Conservation (phyloP, 75 land plant genomes). For the Ceratopteris richardii region DNA sequence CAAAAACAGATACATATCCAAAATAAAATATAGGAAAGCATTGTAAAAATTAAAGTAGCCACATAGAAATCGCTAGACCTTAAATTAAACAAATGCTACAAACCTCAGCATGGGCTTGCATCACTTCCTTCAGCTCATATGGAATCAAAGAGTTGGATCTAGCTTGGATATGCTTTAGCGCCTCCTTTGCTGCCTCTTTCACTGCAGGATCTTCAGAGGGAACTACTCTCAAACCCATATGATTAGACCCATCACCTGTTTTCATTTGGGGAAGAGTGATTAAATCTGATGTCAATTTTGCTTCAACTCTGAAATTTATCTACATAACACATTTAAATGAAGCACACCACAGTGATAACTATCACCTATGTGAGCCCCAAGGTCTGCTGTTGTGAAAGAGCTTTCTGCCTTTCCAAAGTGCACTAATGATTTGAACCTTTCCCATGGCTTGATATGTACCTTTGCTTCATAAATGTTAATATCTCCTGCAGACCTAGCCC, state of each 20-base stretch:
- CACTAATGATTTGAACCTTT: conserved; percentile 57
- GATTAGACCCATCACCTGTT: not conserved
- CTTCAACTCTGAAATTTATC: not conserved
- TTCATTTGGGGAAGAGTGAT: not conserved
- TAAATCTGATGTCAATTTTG: too few relatives aligned
- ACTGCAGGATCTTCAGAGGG: conserved; percentile 67
- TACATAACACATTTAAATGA: too few relatives aligned
- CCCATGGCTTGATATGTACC: conserved; percentile 82
- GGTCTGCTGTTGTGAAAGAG: conserved; percentile 18
- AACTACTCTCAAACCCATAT: conserved; percentile 46
- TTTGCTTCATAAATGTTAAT: conserved; percentile 67
- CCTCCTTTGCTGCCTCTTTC: conserved; percentile 73
- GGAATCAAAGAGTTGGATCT: conserved; percentile 69
- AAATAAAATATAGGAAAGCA: too few relatives aligned
- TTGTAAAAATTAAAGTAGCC: too few relatives aligned
- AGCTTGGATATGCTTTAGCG: conserved; percentile 50
- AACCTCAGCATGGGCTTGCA: conserved; percentile 69
- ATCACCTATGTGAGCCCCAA: conserved; percentile 20
- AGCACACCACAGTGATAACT: not conserved
- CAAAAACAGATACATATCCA: too few relatives aligned
- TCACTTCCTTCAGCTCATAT: conserved; percentile 59
- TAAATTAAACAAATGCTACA: not conserved
- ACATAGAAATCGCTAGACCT: not conserved
- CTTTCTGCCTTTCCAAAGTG: conserved; percentile 43
- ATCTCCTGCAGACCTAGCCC: conserved; percentile 38